Conservation (phyloP, 2,329 filamentous ascomycete species). For the Colletotrichum orchidophilum region DNA sequence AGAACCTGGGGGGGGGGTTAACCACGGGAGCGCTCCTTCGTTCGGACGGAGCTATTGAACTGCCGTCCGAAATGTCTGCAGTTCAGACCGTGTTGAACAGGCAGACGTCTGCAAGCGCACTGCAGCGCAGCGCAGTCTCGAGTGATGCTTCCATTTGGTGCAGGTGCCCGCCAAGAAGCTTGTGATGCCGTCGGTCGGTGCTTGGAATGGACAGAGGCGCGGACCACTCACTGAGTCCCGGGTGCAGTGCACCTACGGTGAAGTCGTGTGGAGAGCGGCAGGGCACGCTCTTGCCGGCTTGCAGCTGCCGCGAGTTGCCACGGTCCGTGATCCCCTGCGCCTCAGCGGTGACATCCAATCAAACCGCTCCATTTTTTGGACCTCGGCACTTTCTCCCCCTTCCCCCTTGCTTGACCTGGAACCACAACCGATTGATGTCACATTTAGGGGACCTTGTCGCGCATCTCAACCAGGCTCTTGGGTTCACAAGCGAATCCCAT, state of each 20-base stretch:
- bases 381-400: constrained; percentile 26
- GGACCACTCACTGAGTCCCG: constrained; percentile 4
- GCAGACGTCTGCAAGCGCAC: too few species aligned
- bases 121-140: not conserved
- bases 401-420: not conserved
- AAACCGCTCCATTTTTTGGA: constrained; percentile 21
- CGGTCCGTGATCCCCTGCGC: not conserved
- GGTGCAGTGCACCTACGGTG: constrained; percentile 4
- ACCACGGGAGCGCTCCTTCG: not conserved
- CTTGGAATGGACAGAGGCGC: not conserved
- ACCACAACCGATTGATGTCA: constrained; percentile 4
- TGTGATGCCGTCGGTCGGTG: constrained; percentile 21
- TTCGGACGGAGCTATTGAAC: not conserved
- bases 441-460: constrained; percentile 19
- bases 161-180: constrained; percentile 18
- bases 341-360: constrained; percentile 9
- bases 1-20: not conserved
- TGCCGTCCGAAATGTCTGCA: not conserved
- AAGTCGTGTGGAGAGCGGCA: not conserved
- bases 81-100: not conserved
- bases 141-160: not conserved
- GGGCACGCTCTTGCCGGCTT: not conserved
- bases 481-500: not conserved
- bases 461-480: not conserved
- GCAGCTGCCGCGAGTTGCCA: not conserved